Percentiles rank a stretch among this genome's conserved stretches.
These are phyloP conservation scores for Pyrenochaeta sp. DNA, from an alignment of 2,329 filamentous ascomycete species.

Conservation along the genomic window DNA sequence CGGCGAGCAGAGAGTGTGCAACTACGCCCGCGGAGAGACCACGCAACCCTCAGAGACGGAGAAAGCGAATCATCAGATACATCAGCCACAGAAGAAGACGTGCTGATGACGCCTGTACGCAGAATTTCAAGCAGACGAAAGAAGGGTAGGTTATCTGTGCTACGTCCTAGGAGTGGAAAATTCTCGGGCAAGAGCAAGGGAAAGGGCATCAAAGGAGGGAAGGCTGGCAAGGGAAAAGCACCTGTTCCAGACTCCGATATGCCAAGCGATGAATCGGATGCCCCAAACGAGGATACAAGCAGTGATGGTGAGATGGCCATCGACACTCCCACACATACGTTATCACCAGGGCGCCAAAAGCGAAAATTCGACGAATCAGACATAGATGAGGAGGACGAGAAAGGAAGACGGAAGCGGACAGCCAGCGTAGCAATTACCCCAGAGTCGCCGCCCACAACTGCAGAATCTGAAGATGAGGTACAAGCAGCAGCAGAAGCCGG, in stretches of 20 bases:
- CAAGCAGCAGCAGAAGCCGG: constrained; percentile 12
- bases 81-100: constrained; percentile 29
- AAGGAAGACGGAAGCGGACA: constrained; percentile 38
- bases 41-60: constrained; percentile 31
- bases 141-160: constrained; percentile 44
- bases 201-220: constrained; percentile 16
- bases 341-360: constrained; percentile 37
- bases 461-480: constrained; percentile 18
- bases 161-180: constrained; percentile 47
- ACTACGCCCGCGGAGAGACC: constrained; percentile 40
- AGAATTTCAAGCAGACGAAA: constrained; percentile 26
- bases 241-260: constrained; percentile 22
- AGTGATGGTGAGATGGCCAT: constrained; percentile 34
- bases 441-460: constrained; percentile 28
- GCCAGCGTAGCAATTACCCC: constrained; percentile 29
- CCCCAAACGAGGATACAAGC: constrained; percentile 14
- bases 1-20: constrained; percentile 40
- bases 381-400: constrained; percentile 20
- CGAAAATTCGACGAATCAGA: constrained; percentile 33
- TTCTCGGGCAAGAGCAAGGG: constrained; percentile 47
- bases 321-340: constrained; percentile 40
- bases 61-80: constrained; percentile 33
- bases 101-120: constrained; percentile 30
- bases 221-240: constrained; percentile 35
- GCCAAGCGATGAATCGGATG: constrained; percentile 22